Conservation (phyloP, 75 land plant genomes). For the Pinus taeda region DNA sequence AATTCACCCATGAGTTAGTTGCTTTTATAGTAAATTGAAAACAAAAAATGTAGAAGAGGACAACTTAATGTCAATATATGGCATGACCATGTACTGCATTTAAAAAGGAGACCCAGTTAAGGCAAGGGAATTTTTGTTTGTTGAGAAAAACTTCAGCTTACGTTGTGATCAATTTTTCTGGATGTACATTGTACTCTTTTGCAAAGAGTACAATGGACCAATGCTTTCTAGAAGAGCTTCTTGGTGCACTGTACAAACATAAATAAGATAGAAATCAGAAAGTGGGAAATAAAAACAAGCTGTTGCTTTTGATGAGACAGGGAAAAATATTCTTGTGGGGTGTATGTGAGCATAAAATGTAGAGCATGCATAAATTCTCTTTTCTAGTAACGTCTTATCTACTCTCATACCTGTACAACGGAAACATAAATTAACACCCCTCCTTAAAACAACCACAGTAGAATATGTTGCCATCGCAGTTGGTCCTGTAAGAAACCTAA, state of each 20-base stretch:
- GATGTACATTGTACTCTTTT: conserved; percentile 78
- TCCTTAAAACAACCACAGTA: conserved; percentile 59
- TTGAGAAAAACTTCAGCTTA: conserved; percentile 9
- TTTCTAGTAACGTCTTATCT: not conserved
- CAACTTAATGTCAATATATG: no score
- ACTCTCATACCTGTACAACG: conserved; percentile 68
- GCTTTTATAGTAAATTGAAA: no score
- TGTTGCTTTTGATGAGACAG: not conserved
- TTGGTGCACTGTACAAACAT: conserved; percentile 14
- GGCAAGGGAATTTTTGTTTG: not conserved
- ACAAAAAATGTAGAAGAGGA: no score
- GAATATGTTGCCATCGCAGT: conserved; percentile 89
- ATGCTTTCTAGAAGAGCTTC: conserved; percentile 81
- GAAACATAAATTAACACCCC: conserved; percentile 66
- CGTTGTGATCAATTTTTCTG: conserved; percentile 66
- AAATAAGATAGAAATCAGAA: not conserved
- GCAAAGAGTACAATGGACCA: conserved; percentile 68
- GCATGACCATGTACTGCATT: no score
- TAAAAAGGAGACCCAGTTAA: no score
- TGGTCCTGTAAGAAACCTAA: conserved; percentile 81
- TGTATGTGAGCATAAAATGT: not conserved
- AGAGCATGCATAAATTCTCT: not conserved
- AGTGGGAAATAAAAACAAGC: not conserved
- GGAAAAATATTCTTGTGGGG: not conserved
- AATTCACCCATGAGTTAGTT: no score